These are phyloP conservation scores for Debaryomyces sp. DNA, from an alignment of 1,139 yeast genomes.

Conservation along the genomic window DNA sequence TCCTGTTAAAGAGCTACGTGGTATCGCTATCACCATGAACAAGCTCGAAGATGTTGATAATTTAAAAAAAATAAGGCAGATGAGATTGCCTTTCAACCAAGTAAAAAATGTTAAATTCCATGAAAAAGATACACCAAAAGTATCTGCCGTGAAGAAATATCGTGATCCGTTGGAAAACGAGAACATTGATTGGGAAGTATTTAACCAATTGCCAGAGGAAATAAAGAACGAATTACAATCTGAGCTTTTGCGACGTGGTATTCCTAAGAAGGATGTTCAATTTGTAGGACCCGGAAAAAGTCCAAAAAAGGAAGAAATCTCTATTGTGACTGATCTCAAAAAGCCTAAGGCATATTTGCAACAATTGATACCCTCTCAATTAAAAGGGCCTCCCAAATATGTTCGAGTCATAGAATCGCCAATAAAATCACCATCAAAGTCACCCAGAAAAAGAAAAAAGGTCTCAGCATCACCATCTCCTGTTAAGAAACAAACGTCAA, in stretches of 20 bases:
- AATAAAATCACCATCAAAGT: conserved; percentile 16
- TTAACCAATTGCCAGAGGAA: conserved; percentile 54
- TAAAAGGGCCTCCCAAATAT: conserved; percentile 34
- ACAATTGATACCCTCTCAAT: conserved; percentile 41
- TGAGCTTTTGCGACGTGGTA: conserved; percentile 46
- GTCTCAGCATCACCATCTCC: conserved; percentile 17
- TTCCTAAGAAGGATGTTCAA: conserved; percentile 12
- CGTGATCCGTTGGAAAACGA: conserved; percentile 10
- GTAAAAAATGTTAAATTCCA: neutral
- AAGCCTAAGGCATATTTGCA: conserved; percentile 31
- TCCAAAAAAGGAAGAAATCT: neutral
- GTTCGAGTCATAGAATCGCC: conserved; percentile 43
- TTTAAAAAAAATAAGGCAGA: conserved; percentile 37
- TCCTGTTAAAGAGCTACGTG: conserved; percentile 72
- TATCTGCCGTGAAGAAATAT: conserved; percentile 7
- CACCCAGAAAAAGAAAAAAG: conserved; percentile 10
- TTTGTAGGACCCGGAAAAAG: neutral
- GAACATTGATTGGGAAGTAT: conserved; percentile 56
- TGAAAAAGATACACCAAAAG: conserved; percentile 14
- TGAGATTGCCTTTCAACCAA: conserved; percentile 38
- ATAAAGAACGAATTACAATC: conserved; percentile 50
- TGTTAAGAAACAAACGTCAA: conserved; percentile 16
- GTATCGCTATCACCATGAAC: conserved; percentile 70
- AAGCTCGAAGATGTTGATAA: conserved; percentile 49
- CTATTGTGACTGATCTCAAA: conserved; percentile 19